Evolutionary conservation across 805 yeast species (phyloP).

Genomic region (Ogataea wickerhamii): DNA sequence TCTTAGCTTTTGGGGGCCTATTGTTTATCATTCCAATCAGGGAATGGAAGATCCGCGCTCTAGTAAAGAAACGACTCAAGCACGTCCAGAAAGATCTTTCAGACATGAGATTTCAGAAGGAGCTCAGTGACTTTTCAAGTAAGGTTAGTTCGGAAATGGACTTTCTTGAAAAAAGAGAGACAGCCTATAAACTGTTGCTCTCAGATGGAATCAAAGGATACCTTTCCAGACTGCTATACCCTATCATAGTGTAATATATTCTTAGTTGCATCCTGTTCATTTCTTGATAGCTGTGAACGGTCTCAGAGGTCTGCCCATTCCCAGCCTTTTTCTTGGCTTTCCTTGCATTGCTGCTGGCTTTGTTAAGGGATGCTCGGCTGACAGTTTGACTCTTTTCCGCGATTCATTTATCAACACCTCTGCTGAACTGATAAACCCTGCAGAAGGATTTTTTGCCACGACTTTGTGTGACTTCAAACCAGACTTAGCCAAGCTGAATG

Average conservation of each 20-base stretch:
- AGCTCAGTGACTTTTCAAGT: not conserved
- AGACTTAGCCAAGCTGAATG: not conserved
- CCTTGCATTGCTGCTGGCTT: not conserved
- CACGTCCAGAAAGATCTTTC: slow-evolving; percentile 12
- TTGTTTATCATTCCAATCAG: slow-evolving; percentile 44
- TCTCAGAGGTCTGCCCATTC: slow-evolving; percentile 27
- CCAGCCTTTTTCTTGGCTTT: slow-evolving; percentile 20
- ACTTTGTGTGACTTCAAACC: not conserved
- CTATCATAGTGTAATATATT: slow-evolving; percentile 18
- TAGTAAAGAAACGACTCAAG: slow-evolving; percentile 24
- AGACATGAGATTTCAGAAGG: not conserved
- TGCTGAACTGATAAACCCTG: not conserved
- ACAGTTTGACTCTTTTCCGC: not conserved
- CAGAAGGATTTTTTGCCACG: too few relatives aligned
- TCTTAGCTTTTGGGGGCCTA: slow-evolving; percentile 42
- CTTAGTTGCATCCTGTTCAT: slow-evolving; percentile 1
- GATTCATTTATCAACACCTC: not conserved
- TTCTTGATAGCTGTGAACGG: slow-evolving; percentile 14
- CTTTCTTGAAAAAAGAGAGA: slow-evolving; percentile 9
- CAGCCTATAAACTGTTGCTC: slow-evolving; percentile 17
- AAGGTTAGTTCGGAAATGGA: slow-evolving; percentile 5
- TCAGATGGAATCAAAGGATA: slow-evolving; percentile 17
- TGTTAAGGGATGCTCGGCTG: too few relatives aligned
- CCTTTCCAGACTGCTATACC: slow-evolving; percentile 22
- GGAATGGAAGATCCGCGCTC: slow-evolving; percentile 45